Conservation (phyloP, 345 rosid genomes). For the Eucalyptus regnans region DNA sequence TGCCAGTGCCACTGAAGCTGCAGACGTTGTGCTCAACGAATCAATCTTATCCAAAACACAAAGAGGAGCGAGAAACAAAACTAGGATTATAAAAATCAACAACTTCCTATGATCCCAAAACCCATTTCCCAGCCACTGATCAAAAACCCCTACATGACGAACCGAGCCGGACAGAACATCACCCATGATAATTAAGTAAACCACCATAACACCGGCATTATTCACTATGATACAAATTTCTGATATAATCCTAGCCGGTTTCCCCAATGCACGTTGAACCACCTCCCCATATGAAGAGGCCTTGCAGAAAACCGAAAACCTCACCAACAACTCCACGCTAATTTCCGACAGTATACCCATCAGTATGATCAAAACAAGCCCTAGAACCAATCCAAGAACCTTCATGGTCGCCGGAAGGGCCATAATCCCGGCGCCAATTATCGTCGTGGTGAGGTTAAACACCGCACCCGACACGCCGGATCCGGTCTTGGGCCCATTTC, state of each 20-base stretch:
- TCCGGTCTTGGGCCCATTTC: slow-evolving; percentile 15
- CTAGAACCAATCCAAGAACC: slow-evolving; percentile 71
- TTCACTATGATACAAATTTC: slow-evolving; percentile 88
- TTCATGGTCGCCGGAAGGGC: slow-evolving; percentile 97
- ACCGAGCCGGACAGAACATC: slow-evolving; percentile 82
- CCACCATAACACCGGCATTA: slow-evolving; percentile 91
- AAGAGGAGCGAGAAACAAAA: slow-evolving; percentile 78
- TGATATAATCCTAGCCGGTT: slow-evolving; percentile 62
- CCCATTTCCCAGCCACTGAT: slow-evolving; percentile 91
- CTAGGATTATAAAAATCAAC: slow-evolving; percentile 50
- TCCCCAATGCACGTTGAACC: slow-evolving; percentile 75
- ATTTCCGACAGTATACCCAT: slow-evolving; percentile 79
- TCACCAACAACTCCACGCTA: slow-evolving; percentile 70
- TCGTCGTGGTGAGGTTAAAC: slow-evolving; percentile 77
- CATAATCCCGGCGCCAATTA: slow-evolving; percentile 98
- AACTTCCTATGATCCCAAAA: slow-evolving; percentile 90
- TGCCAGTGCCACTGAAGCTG: slow-evolving; percentile 92
- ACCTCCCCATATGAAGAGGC: slow-evolving; percentile 84
- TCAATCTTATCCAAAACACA: slow-evolving; percentile 77
- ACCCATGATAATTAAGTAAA: slow-evolving; percentile 83
- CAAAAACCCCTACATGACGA: slow-evolving; percentile 73
- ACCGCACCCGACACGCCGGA: slow-evolving; percentile 79
- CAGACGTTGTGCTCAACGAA: slow-evolving; percentile 79
- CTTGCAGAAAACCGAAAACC: slow-evolving; percentile 58
- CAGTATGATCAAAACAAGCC: slow-evolving; percentile 53